Evolutionary conservation across 2,329 filamentous ascomycete species (phyloP).

Genomic region (Pseudogymnoascus sp.): DNA sequence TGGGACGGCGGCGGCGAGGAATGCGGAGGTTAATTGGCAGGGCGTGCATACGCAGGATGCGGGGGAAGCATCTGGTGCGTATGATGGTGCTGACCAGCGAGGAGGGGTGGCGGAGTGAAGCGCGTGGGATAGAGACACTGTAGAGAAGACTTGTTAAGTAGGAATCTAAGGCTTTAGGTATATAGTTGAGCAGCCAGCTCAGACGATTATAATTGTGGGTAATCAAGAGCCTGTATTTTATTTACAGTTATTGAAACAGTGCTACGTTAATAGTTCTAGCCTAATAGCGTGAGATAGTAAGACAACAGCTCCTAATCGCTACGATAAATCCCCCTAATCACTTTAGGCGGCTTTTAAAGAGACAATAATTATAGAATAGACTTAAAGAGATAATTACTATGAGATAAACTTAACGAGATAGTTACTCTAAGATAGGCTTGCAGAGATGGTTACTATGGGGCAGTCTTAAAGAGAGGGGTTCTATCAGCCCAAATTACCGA

Average conservation of each 20-base stretch:
- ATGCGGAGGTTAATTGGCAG: neutral
- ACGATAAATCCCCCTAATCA: neutral
- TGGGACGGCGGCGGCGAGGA: neutral
- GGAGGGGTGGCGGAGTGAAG: neutral
- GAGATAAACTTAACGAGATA: neutral
- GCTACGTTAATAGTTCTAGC: neutral
- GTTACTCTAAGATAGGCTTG: neutral
- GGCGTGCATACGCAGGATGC: neutral
- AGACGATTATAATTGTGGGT: slow-evolving; percentile 40
- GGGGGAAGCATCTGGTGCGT: neutral
- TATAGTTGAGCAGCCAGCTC: neutral
- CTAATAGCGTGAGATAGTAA: neutral
- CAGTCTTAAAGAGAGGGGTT: neutral
- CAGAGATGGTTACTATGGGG: neutral
- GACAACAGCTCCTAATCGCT: neutral
- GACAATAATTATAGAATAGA: no score
- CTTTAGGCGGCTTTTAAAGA: neutral
- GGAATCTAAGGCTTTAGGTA: neutral
- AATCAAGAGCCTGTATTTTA: neutral
- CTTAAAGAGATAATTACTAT: no score
- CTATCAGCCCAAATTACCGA: neutral
- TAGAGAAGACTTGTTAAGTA: neutral
- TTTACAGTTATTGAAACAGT: neutral
- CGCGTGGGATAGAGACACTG: neutral
- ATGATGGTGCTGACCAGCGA: neutral